Base-by-base conservation (phyloP, 2,329 filamentous ascomycete genomes). In the Myriosclerotinia duriaeana region DNA sequence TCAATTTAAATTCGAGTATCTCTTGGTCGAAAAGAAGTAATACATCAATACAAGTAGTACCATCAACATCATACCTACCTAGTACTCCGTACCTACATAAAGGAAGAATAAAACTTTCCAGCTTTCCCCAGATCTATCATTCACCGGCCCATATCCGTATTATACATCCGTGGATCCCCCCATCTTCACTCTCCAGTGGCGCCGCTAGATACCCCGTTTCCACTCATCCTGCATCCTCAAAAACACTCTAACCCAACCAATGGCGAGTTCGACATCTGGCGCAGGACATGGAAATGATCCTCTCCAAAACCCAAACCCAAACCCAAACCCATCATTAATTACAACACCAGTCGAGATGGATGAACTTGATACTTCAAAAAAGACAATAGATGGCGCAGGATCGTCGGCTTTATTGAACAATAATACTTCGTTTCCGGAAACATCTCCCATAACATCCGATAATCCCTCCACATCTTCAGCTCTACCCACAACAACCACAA, bases 341-440 rank as follows among this genome's bases (percentile, higher is more conserved):
- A 46, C 56, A 4, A 26, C 56, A 30, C 34, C 53, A 38, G 15
- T 60, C 6, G 63, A 65, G 53, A 58, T 65, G 63, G 17, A 30
- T 30, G 15, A 59, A 34, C 53, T 65, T 15, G 50, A n/a, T 14
- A 50, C 53, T 26, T 15, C 22, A 11, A 46, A 42, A 44, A 44
- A 26, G 5, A 53, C 30, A 42, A 52, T 15, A 44, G 9, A 20
- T 34, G 53, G 54, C 63, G 17, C 64, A 53, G 64, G 54, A 42
- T 52, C 54, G 34, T 65, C 64, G 30, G 64, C 46, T 46, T 14
- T 65, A n/a, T 22, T 65, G 26, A 26, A 26, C 8, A 65, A 60
- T 36, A 9, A 65, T 60, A 65, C 53, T 26, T 65, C 44, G 15
- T 60, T 60, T 34, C 64, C 64, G n/a, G 54, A 52, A 34, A 60